Evolutionary conservation across 2,329 filamentous ascomycete genomes (phyloP), one percentile per base, ranked within the genome.

Genomic region (Alternaria ethzedia): DNA sequence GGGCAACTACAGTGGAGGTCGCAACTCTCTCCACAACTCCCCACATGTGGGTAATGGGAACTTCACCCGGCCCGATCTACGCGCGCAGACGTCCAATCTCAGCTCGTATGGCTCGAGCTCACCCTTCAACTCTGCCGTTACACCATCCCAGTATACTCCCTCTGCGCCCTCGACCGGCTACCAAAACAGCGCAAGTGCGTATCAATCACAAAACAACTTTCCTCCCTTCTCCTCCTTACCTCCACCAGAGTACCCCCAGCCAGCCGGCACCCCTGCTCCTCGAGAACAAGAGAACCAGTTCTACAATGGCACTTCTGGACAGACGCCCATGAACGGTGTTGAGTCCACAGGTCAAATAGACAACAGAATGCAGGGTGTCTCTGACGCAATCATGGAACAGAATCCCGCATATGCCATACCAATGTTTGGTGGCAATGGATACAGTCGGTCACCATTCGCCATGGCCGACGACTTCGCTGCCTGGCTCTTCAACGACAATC

Each of bases 381-480:
- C 78, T 2, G 78, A 80, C 44, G 75, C 72, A 59, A 75, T 83
- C 57, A 69, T 84, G 80, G 74, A 82, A 75, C 72, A 82, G 83
- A 64, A 84, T 75, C 49, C 83, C 70, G 72, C 83, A 70, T 90
- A 88, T 60, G 89, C 91, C 5, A 92, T 96, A 71, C 93, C 95
- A 1, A 90, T 97, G 25, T 97, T 97, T 79, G 93, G 93, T 15
- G 90, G 87, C 25, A 93, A 97, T 71, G 90, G 88, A 17, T 90
- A 93, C 64, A 94, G 92, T 70, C 92, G 95, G 61, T 97, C 94
- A 3, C 94, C 95, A 0, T 95, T 95, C 75, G 90, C 91, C 9
- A 91, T 96, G 83, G 91, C 92, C 0, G 93, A 96, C 75, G 93
- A 97, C 74, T 96, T 96, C 73, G 90, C 94, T 68, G 90, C 91